Base-by-base conservation (phyloP, 2,329 filamentous ascomycete species). In the Apiospora phragmitis region DNA sequence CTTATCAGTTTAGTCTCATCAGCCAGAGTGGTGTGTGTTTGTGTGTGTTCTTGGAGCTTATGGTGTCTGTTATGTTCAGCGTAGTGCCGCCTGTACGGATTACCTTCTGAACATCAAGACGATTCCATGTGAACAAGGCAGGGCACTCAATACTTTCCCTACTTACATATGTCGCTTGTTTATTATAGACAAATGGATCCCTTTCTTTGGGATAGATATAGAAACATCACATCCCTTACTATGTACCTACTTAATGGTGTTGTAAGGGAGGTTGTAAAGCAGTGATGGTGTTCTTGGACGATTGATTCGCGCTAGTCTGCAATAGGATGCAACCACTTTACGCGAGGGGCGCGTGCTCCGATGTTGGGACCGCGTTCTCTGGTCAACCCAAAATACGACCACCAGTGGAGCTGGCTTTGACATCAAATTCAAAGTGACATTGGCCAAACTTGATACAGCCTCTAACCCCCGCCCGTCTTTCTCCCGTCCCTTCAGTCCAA, bases 361-460 rank as follows among this genome's bases (percentile, higher is more conserved):
- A 59, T n/a, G 18, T 38, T 38, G 38, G 42, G 38, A 49, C n/a
- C 29, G 65, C 65, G 65, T 47, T 67, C 41, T 43, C 65, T 67
- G 65, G 65, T 67, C 65, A 67, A 72, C 7, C 72, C 74, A 45
- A 78, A 78, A 76, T 74, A 16, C 55, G 16, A 38, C 55, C 32
- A 38, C 32, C 55, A 62, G 55, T 62, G 55, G 26, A 68, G 55
- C 55, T 32, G 29, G 29, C 29, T n/a, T 59, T 35, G 32, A 62
- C 55, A 62, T 62, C 47, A 51, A 51, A 51, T 29, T 16, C 47
- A 51, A 14, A 29, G 38, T 59, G 51, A 62, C 55, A 38, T 38
- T 35, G 55, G 18, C 55, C 32, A 62, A 38, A 38, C 32, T 38
- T 35, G 32, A 62, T 62, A 62, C 55, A 38, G 32, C 55, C 32